Conservation (phyloP, 176 grass and related monocot genomes). For the Secale cereale region DNA sequence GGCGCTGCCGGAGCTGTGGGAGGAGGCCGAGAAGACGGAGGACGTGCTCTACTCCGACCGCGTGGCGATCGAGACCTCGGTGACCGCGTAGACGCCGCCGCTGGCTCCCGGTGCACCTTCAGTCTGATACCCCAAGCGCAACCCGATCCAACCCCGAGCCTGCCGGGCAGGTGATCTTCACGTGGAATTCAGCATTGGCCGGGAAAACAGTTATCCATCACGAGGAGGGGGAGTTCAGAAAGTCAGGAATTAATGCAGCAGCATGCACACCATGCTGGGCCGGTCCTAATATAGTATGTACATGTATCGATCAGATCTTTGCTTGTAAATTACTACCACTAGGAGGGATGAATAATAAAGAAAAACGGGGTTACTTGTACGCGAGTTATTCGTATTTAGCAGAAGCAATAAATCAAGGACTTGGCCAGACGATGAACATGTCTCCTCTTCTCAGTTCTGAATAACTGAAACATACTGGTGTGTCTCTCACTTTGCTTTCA, state of each 20-base stretch:
- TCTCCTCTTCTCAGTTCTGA: constrained; percentile 1
- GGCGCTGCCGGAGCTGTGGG: constrained; percentile 89
- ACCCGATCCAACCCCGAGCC: neutral
- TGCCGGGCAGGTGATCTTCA: constrained; percentile 25
- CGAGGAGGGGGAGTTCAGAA: neutral
- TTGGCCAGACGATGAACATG: neutral
- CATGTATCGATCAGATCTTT: constrained; percentile 32
- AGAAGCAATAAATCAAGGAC: constrained; percentile 9
- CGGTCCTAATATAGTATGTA: constrained; percentile 31
- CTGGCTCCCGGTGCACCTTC: constrained; percentile 13
- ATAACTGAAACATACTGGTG: neutral
- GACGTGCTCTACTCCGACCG: constrained; percentile 64
- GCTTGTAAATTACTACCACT: constrained; percentile 45
- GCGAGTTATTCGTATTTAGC: neutral
- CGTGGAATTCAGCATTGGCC: constrained; percentile 25
- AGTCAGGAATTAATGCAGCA: constrained; percentile 12
- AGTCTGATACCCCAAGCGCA: neutral
- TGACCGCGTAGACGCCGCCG: constrained; percentile 63
- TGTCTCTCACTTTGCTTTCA: neutral
- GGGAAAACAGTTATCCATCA: constrained; percentile 19
- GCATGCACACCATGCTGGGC: constrained; percentile 18
- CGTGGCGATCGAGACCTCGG: constrained; percentile 76
- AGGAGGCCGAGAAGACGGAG: constrained; percentile 70
- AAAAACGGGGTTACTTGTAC: constrained; percentile 28
- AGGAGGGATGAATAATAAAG: constrained; percentile 19